Percentiles rank a stretch among this genome's conserved stretches.
Evolutionary conservation across 768 basidiomycete genomes (phyloP).

Genomic region (Boletus patriciae): DNA sequence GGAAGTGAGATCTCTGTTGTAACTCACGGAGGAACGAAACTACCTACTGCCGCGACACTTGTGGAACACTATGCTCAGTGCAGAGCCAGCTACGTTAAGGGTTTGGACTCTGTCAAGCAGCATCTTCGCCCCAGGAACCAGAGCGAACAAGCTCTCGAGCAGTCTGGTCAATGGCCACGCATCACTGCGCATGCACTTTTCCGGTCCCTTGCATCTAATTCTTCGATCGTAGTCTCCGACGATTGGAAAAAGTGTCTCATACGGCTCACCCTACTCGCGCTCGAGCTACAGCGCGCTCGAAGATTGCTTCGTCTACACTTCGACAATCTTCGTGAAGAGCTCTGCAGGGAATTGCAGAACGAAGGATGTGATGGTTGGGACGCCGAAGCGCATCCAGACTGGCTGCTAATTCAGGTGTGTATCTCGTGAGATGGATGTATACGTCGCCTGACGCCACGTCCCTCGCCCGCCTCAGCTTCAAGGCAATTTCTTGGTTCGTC

Average conservation of each 20-base stretch:
- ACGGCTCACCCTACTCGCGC: conserved; percentile 26
- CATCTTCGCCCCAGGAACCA: conserved; percentile 15
- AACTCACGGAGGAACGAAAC: background rate
- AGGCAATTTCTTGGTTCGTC: conserved; percentile 42
- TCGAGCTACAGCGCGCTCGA: conserved; percentile 39
- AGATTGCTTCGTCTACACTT: conserved; percentile 32
- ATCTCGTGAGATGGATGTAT: background rate
- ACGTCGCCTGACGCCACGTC: background rate
- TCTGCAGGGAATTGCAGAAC: conserved; percentile 29
- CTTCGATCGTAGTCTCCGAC: conserved; percentile 9
- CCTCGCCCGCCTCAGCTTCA: conserved; percentile 38
- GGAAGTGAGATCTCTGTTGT: background rate
- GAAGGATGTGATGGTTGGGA: conserved; percentile 23
- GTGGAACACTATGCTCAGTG: conserved; percentile 7
- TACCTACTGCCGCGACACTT: background rate
- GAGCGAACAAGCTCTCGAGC: conserved; percentile 18
- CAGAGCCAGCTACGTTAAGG: background rate
- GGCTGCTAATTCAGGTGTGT: conserved; percentile 46
- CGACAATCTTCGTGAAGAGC: conserved; percentile 30
- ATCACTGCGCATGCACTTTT: conserved; percentile 34
- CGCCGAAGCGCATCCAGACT: conserved; percentile 34
- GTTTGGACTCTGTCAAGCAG: background rate
- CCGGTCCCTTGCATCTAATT: conserved; percentile 29
- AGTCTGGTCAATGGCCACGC: conserved; percentile 40
- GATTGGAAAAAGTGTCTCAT: conserved; percentile 35